A percentile compares a stretch with the other conserved stretches of the same genome.
Conservation (phyloP, 257 asterid genomes). For the Solanum sejunctum region DNA sequence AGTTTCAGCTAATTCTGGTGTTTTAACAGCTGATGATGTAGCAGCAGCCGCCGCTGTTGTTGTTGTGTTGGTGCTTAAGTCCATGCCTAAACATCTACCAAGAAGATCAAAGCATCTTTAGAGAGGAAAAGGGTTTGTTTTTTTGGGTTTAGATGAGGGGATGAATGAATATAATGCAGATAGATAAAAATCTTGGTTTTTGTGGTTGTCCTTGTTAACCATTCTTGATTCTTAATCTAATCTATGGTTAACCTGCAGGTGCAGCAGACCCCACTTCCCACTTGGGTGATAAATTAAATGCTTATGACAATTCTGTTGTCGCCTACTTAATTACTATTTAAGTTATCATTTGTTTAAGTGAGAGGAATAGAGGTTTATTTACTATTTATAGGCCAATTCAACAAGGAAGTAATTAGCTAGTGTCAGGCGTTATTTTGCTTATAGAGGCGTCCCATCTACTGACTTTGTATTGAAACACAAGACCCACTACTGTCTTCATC, state of each 20-base stretch:
- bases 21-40: conserved; percentile 19
- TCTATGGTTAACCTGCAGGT: conserved; percentile 28
- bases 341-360: background rate
- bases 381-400: background rate
- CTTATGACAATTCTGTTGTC: background rate
- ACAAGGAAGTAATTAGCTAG: background rate
- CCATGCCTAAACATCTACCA: conserved; percentile 48
- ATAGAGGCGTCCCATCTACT: background rate
- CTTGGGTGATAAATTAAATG: background rate
- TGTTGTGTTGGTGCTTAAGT: conserved; percentile 9
- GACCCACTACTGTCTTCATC: background rate
- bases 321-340: background rate
- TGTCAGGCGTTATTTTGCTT: background rate
- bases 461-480: background rate
- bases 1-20: conserved; percentile 50
- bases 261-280: background rate
- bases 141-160: conserved; percentile 10
- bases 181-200: conserved; percentile 30
- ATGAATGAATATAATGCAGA: conserved; percentile 17
- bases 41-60: background rate
- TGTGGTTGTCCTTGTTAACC: conserved; percentile 72
- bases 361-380: background rate
- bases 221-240: conserved; percentile 26
- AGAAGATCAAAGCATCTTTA: background rate
- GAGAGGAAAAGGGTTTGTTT: background rate